A percentile compares a stretch with the other conserved stretches of the same genome.
These are phyloP conservation scores for Aspergillus texensis DNA, from an alignment of 2,329 filamentous ascomycete genomes.

Conservation along the genomic window DNA sequence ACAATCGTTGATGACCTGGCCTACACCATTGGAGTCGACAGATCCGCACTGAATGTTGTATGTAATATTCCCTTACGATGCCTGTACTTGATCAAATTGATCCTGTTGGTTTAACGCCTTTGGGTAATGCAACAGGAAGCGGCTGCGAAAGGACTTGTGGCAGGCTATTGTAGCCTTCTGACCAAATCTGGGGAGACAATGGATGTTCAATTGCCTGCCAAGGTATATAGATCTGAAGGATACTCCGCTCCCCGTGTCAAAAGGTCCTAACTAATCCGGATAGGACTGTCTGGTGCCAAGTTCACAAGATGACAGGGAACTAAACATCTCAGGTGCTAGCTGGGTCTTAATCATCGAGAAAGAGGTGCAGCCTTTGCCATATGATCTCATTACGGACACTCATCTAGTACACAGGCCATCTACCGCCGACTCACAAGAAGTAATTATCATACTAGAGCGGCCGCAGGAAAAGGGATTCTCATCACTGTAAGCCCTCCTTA, in stretches of 20 bases:
- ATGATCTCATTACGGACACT: background rate
- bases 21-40: slow-evolving; percentile 59
- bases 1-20: slow-evolving; percentile 63
- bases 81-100: background rate
- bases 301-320: slow-evolving; percentile 45
- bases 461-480: slow-evolving; percentile 53
- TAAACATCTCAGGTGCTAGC: slow-evolving; percentile 50
- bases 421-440: slow-evolving; percentile 60
- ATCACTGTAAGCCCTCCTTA: slow-evolving; percentile 52
- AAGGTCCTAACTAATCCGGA: background rate
- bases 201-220: slow-evolving; percentile 42
- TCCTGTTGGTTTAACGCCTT: background rate
- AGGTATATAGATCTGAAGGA: slow-evolving; percentile 20
- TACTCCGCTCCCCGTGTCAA: background rate
- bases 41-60: slow-evolving; percentile 61
- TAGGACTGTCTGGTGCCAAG: slow-evolving; percentile 59
- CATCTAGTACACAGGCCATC: slow-evolving; percentile 50
- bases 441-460: slow-evolving; percentile 45
- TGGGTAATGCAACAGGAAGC: slow-evolving; percentile 36
- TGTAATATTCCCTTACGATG: slow-evolving; percentile 15
- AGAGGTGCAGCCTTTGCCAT: slow-evolving; percentile 49
- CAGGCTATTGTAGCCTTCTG: slow-evolving; percentile 36
- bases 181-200: slow-evolving; percentile 29
- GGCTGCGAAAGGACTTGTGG: slow-evolving; percentile 47
- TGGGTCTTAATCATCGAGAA: slow-evolving; percentile 68